These are phyloP conservation scores for Monocercomonoides exilis DNA, from an alignment of 78 protist genomes.

Conservation along the genomic window DNA sequence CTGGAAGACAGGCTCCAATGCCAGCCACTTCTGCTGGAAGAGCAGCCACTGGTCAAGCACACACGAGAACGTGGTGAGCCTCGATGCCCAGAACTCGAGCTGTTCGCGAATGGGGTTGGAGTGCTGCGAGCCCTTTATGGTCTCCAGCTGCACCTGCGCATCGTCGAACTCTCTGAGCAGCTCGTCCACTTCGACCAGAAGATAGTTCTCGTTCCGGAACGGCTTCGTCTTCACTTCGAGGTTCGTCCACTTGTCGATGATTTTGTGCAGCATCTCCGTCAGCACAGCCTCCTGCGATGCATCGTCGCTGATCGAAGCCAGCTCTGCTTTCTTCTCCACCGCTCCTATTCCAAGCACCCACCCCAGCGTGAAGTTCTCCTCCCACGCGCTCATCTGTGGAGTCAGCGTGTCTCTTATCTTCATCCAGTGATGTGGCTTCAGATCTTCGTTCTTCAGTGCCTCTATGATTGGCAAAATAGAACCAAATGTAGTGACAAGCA, in stretches of 20 bases:
- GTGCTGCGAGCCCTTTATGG: constrained; percentile 47
- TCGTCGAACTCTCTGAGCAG: constrained; percentile 45
- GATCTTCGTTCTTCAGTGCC: constrained; percentile 30
- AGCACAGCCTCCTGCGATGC: background rate
- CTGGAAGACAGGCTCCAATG: constrained; percentile 52
- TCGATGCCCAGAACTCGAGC: constrained; percentile 21
- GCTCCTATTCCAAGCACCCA: background rate
- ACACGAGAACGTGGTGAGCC: constrained; percentile 24
- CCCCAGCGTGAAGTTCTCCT: background rate
- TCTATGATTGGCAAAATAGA: constrained; percentile 25
- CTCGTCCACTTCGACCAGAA: constrained; percentile 35
- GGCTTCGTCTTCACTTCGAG: background rate
- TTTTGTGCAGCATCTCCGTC: background rate
- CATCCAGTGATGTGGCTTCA: constrained; percentile 36
- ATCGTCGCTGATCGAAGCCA: background rate
- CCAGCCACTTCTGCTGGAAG: constrained; percentile 59
- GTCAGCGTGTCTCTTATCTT: constrained; percentile 26
- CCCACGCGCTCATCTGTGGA: background rate
- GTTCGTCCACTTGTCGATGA: background rate
- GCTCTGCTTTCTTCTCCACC: background rate
- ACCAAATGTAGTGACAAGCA: constrained; percentile 22
- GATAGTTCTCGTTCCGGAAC: background rate
- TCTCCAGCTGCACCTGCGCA: constrained; percentile 33
- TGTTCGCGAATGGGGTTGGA: constrained; percentile 19
- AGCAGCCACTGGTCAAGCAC: constrained; percentile 50